Evolutionary conservation across 2,329 filamentous ascomycete genomes (phyloP), one percentile per base, ranked within the genome.

Genomic region (Penicillium brasilianum): DNA sequence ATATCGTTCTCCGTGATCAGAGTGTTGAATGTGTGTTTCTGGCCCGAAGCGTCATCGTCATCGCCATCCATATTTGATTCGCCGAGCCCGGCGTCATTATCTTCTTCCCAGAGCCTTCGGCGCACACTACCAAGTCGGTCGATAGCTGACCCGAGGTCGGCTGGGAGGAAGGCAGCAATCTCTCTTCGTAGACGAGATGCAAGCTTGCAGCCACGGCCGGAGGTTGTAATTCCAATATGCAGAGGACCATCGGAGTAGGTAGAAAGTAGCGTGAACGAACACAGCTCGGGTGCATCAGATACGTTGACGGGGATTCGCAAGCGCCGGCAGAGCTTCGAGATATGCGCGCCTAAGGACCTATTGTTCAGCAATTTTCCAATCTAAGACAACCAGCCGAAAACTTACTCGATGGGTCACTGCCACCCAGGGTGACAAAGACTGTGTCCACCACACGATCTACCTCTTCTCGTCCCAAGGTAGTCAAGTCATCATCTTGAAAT

Each of bases 161-260:
- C 75, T 0, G 95, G 95, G 3, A 99, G 82, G 0, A 88, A 87
- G 0, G 93, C 85, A 2, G 92, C 90, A 62, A 99, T 90, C 71
- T 98, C 95, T 59, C 95, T 86, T 16, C 93, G 87, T 70, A 99
- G 92, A 28, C 95, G 86, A 10, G 92, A 92, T 6, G 95, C 92
- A 32, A 99, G 85, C 78, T 97, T 97, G 81, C 95, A 98, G 1
- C 95, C 95, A 69, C 91, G 89, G 20, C 95, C 94, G 60, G 96
- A 97, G 0, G 95, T 98, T 3, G 95, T 98, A 60, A 99, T 90
- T 63, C 95, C 95, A 62, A 99, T 90, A 74, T 98, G 95, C 43
- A 99, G 83, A 10, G 95, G 94, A 0, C 95, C 95, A 72, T 97
- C 93, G 57, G 86, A 88, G 76, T 98, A 88, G 8, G 92, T 96